phyloP scores from a whole-genome alignment of 371 early-diverging fungal genomes.

The Thermomucor indicae-seudaticae region DNA sequence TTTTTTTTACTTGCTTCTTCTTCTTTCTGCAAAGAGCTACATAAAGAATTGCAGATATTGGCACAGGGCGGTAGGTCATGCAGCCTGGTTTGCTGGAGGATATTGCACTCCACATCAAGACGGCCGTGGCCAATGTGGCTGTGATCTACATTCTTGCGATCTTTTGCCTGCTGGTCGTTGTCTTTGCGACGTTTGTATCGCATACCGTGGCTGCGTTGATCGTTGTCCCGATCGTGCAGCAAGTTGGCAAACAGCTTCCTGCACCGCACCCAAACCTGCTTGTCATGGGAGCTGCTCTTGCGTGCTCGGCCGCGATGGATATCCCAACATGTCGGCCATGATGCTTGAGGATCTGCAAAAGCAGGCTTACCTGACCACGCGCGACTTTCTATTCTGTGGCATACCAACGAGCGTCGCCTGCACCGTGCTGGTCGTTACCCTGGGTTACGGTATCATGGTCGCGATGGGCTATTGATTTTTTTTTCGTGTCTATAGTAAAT shows the following conservation, averaged over 20 bases:
- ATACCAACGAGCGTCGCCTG: constrained; percentile 72
- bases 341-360: constrained; percentile 91
- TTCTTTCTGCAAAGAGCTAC: not conserved
- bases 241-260: constrained; percentile 68
- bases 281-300: constrained; percentile 73
- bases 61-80: constrained; percentile 94
- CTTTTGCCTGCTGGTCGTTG: constrained; percentile 65
- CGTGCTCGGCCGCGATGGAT: constrained; percentile 48
- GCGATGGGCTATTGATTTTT: constrained; percentile 44
- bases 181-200: constrained; percentile 90
- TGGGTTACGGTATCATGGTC: constrained; percentile 73
- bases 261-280: constrained; percentile 83
- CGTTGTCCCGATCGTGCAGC: constrained; percentile 76
- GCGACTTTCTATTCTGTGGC: constrained; percentile 86
- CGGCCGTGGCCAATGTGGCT: constrained; percentile 55
- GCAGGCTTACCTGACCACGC: constrained; percentile 76
- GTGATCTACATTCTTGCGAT: constrained; percentile 63
- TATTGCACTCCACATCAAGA: constrained; percentile 71
- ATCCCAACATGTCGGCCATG: constrained; percentile 96
- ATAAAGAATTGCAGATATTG: too few species aligned
- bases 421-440: constrained; percentile 66
- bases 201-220: constrained; percentile 93
- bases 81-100: constrained; percentile 67
- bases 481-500: too few species aligned
- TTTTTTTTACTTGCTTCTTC: constrained; percentile 45